phyloP scores from a whole-genome alignment of 129 eudicot genomes.

The Lactuca saligna region DNA sequence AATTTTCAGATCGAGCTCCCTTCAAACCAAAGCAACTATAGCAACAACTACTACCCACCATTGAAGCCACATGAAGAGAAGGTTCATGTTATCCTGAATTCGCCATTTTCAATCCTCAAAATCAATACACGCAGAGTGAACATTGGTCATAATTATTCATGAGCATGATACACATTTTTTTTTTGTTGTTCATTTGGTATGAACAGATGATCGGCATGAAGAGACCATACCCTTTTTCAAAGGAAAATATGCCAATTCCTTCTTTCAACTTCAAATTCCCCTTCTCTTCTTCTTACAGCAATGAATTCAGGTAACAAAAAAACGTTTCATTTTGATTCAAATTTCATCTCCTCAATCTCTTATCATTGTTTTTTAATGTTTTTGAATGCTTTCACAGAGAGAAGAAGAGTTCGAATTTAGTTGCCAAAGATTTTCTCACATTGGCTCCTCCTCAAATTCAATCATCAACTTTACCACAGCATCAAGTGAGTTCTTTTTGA shows the following conservation, averaged over 20 bases:
- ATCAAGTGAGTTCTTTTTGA: constrained; percentile 40
- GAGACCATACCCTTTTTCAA: constrained; percentile 60
- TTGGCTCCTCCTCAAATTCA: constrained; percentile 52
- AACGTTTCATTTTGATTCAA: constrained; percentile 5
- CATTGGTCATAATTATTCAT: neutral
- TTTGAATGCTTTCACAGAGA: constrained; percentile 43
- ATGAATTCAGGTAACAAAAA: constrained; percentile 43
- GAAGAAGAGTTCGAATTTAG: constrained; percentile 37
- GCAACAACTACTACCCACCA: constrained; percentile 39
- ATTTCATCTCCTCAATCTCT: neutral
- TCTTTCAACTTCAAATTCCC: constrained; percentile 46
- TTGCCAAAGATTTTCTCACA: constrained; percentile 68
- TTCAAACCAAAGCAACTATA: constrained; percentile 70
- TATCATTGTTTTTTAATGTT: neutral
- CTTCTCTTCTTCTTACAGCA: constrained; percentile 41
- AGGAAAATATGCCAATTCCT: constrained; percentile 56
- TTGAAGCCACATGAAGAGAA: constrained; percentile 57
- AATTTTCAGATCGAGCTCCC: constrained; percentile 80
- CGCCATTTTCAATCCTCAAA: neutral
- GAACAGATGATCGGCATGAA: constrained; percentile 69
- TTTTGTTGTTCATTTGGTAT: constrained; percentile 1
- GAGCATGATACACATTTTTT: neutral
- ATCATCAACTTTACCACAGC: constrained; percentile 17
- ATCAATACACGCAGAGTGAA: neutral
- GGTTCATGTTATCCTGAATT: constrained; percentile 28